Conservation (phyloP, 345 rosid species). For the Moricandia arvensis region DNA sequence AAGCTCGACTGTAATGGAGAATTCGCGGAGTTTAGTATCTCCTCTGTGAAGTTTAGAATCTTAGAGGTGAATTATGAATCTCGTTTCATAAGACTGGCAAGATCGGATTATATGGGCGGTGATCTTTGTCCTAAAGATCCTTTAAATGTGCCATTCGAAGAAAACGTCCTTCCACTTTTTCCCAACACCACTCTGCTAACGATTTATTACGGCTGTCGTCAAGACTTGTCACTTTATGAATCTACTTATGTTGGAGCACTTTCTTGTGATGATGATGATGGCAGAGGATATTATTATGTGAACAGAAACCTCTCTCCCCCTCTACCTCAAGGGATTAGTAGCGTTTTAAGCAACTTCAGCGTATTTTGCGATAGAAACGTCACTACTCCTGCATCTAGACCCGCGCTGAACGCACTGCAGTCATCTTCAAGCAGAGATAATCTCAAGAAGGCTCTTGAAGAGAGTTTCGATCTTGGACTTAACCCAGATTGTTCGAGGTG, state of each 20-base stretch:
- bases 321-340: no score
- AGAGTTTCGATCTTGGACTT: not conserved
- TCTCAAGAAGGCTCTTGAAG: no score
- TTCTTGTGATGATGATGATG: not conserved
- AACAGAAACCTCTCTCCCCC: no score
- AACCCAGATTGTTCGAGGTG: no score
- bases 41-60: slow-evolving; percentile 36
- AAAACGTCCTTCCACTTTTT: not conserved
- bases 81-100: slow-evolving; percentile 14
- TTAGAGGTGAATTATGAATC: not conserved
- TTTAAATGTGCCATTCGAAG: not conserved
- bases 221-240: not conserved
- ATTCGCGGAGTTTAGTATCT: slow-evolving; percentile 21
- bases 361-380: no score
- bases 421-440: no score
- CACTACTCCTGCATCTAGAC: no score
- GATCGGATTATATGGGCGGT: slow-evolving; percentile 28
- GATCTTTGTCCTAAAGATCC: slow-evolving; percentile 20
- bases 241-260: not conserved
- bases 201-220: slow-evolving; percentile 36
- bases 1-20: slow-evolving; percentile 5
- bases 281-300: no score
- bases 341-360: no score
- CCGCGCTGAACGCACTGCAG: no score
- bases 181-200: slow-evolving; percentile 3